Percentiles rank a stretch among this genome's conserved stretches.
phyloP scores from a whole-genome alignment of 768 basidiomycete genomes.

The Kondoa malvinella region DNA sequence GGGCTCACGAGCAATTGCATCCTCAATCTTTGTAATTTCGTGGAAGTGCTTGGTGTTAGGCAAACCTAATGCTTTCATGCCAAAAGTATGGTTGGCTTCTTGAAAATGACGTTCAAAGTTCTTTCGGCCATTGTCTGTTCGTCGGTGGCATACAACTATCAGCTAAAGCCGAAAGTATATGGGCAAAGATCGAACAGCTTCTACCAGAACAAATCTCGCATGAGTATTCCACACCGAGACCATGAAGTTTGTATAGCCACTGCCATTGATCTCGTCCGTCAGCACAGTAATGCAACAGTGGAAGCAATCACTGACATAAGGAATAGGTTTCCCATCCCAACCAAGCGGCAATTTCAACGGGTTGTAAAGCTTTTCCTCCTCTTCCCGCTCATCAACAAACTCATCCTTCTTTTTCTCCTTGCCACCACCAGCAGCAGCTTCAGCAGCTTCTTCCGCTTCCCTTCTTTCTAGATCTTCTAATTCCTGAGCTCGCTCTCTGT shows the following conservation, averaged over 20 bases:
- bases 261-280: neutral
- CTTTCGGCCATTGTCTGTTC: constrained; percentile 42
- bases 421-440: constrained; percentile 25
- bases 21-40: constrained; percentile 91
- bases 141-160: neutral
- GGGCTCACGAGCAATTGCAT: constrained; percentile 73
- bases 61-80: constrained; percentile 89
- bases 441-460: constrained; percentile 28
- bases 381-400: constrained; percentile 46
- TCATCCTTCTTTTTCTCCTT: constrained; percentile 11
- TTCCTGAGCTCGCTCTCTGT: constrained; percentile 70
- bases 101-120: constrained; percentile 95
- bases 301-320: constrained; percentile 39
- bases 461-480: constrained; percentile 47
- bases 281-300: constrained; percentile 6
- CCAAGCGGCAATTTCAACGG: constrained; percentile 89
- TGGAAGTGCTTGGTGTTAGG: constrained; percentile 99
- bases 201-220: constrained; percentile 97
- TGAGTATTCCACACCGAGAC: constrained; percentile 89
- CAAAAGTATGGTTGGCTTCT: constrained; percentile 93
- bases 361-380: constrained; percentile 93
- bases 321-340: constrained; percentile 98
- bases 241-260: constrained; percentile 95
- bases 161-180: neutral
- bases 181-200: constrained; percentile 40